Conservation (phyloP, 2,329 filamentous ascomycete species). For the Botryotinia calthae region DNA sequence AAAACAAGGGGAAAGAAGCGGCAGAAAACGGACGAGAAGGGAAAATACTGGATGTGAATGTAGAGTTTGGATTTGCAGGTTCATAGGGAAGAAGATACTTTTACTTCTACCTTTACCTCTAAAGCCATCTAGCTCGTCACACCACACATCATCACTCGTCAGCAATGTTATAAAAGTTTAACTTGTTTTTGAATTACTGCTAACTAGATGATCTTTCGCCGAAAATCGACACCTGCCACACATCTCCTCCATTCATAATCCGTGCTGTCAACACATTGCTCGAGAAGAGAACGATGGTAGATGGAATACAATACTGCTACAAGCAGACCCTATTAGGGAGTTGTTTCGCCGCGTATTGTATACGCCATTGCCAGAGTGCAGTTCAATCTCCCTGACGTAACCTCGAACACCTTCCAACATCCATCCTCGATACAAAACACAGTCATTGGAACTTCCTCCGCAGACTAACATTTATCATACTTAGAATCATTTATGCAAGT, state of each 20-base stretch:
- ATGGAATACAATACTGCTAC: not conserved
- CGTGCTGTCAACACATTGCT: not conserved
- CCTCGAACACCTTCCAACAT: not conserved
- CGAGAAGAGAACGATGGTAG: not conserved
- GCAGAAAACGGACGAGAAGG: not conserved
- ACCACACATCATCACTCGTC: not conserved
- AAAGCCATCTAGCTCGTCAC: not conserved
- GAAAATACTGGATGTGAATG: not conserved
- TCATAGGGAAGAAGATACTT: not conserved
- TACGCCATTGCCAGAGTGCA: not conserved
- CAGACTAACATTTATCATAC: not conserved
- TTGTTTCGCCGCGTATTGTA: not conserved
- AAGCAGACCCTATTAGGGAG: not conserved
- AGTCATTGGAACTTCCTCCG: not conserved
- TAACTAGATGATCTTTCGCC: not conserved
- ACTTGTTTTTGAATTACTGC: constrained; percentile 5
- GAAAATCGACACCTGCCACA: not conserved
- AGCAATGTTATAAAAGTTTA: not conserved
- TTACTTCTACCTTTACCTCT: not conserved
- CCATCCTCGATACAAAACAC: not conserved
- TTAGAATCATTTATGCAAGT: not conserved
- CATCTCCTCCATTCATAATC: not conserved
- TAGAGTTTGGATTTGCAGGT: not conserved
- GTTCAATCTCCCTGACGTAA: no score
- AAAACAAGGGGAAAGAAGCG: not conserved